A percentile compares a stretch with the other conserved stretches of the same genome.
phyloP scores from a whole-genome alignment of 225 moss, liverwort and hornwort species.

The Bryum argenteum region DNA sequence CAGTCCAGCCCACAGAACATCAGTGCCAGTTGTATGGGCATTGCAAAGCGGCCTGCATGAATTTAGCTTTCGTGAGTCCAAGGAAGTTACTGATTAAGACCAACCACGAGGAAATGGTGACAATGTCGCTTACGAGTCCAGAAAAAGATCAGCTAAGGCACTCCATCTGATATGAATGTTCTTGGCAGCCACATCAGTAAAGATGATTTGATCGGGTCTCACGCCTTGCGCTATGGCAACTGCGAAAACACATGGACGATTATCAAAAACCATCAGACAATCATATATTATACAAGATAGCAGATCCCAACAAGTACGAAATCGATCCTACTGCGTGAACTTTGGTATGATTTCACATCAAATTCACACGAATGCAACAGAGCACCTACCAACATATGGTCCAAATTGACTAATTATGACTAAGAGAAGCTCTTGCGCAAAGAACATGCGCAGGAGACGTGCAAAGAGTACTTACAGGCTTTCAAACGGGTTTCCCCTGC shows the following conservation, averaged over 20 bases:
- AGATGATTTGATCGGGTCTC: conserved; percentile 90
- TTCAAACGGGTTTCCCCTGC: conserved; percentile 93
- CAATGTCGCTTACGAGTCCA: conserved; percentile 75
- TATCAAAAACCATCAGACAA: background rate
- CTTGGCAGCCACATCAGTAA: conserved; percentile 98
- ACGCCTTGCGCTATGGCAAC: conserved; percentile 96
- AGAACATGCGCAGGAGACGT: background rate
- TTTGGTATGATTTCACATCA: background rate
- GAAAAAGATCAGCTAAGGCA: conserved; percentile 87
- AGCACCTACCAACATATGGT: background rate
- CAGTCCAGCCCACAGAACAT: conserved; percentile 98
- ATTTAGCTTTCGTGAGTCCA: conserved; percentile 10
- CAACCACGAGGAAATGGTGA: background rate
- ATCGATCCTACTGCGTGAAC: background rate
- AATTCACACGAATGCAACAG: background rate
- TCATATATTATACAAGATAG: background rate
- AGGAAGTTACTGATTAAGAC: conserved; percentile 26
- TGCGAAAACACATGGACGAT: conserved; percentile 30
- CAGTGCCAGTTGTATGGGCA: conserved; percentile 97
- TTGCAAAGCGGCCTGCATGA: conserved; percentile 90
- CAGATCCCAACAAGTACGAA: background rate
- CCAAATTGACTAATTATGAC: background rate
- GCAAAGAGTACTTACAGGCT: conserved; percentile 67
- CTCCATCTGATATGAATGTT: conserved; percentile 96
- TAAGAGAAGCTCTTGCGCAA: background rate